Evolutionary conservation across 441 rosid genomes (phyloP).

Genomic region (Macaranga tanarius): DNA sequence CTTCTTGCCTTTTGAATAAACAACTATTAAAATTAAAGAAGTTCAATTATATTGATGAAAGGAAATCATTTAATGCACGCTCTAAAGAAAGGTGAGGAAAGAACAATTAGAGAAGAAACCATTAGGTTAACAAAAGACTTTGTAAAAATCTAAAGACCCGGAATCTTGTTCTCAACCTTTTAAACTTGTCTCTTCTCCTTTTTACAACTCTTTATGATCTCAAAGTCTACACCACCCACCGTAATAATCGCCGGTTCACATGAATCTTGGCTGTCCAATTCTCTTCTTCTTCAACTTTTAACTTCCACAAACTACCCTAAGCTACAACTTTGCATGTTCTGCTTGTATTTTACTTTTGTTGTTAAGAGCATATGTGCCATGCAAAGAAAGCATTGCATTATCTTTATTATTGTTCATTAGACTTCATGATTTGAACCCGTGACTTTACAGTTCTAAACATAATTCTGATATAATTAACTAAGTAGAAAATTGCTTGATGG

Average conservation of each 20-base stretch:
- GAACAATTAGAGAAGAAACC: too few species aligned
- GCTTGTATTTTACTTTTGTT: background rate
- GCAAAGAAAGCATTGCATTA: background rate
- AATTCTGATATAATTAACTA: too few species aligned
- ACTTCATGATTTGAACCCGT: too few species aligned
- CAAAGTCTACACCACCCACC: conserved; percentile 43
- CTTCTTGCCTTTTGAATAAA: too few species aligned
- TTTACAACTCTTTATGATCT: conserved; percentile 17
- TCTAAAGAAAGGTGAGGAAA: too few species aligned
- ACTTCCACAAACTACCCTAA: conserved; percentile 19
- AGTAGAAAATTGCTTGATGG: too few species aligned
- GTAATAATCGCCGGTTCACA: conserved; percentile 62
- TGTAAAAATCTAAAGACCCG: conserved; percentile 29
- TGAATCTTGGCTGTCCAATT: conserved; percentile 40
- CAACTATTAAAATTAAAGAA: too few species aligned
- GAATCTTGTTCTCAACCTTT: conserved; percentile 31
- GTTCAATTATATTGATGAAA: too few species aligned
- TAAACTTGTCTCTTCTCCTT: conserved; percentile 16
- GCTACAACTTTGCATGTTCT: background rate
- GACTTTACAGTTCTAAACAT: too few species aligned
- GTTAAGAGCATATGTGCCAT: background rate
- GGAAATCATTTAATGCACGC: too few species aligned
- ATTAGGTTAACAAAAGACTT: background rate
- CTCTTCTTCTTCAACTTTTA: conserved; percentile 5
- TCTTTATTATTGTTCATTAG: too few species aligned